Evolutionary conservation across 2,329 filamentous ascomycete genomes (phyloP), one percentile per base, ranked within the genome.

Genomic region (Colletotrichum falcatum): DNA sequence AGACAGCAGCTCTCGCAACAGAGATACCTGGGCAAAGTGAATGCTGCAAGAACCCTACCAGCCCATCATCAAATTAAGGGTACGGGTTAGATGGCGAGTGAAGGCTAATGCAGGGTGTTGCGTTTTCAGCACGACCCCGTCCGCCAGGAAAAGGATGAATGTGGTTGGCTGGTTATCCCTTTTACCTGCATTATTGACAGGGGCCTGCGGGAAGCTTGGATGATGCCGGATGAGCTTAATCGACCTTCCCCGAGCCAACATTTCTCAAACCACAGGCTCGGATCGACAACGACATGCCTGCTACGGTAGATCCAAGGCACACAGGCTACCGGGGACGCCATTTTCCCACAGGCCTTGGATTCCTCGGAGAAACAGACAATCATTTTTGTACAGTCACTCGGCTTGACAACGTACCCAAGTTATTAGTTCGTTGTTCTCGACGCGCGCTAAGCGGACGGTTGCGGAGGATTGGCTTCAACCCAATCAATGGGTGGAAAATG

Each of bases 161-260:
- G 3, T 33, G 53, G 63, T 68, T 67, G 64, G 64, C 9, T 23
- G n/a, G 30, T 37, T 26, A 53, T 11, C 35, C 51, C 49, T 28
- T 30, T 33, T 35, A 28, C 37, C 58, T 53, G 51, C 67, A 62
- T 48, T 37, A 30, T 18, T 56, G 63, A 44, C 67, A 56, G 49
- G 66, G 67, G 58, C 14, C 44, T 5, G 12, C 58, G 30, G 44
- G 30, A 39, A 61, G 59, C 59, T 61, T 61, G 51, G 6, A 49
- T 49, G 59, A 61, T 61, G 64, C 11, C 30, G 33, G 51, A 46
- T 54, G 68, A 70, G 68, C 64, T 70, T 70, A 70, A 67, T 62
- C 58, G 26, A 61, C 18, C 28, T 62, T 12, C 35, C 44, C 64
- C 56, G 49, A 37, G 39, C 39, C 49, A 39, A 53, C 44, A 48